Percentiles rank a stretch among this genome's conserved stretches.
Conservation (phyloP, 2,329 filamentous ascomycete genomes). For the Elsinoe fawcettii region DNA sequence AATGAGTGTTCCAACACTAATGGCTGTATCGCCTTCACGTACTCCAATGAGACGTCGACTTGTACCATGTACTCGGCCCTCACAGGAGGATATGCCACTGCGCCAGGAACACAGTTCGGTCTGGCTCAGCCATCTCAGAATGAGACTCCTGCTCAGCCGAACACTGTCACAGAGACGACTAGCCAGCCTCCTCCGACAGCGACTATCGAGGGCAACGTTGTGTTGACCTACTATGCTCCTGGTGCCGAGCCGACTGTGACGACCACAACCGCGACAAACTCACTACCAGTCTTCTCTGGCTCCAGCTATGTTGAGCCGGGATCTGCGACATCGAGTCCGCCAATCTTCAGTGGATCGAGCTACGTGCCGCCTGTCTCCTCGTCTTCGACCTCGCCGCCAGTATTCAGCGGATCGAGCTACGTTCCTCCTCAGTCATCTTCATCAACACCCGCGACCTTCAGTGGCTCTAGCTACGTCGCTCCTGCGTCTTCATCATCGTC, state of each 20-base stretch:
- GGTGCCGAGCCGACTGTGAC: conserved; percentile 1
- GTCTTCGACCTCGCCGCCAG: neutral
- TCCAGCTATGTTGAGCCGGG: neutral
- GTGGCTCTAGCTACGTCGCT: neutral
- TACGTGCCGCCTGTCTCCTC: neutral
- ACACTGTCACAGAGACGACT: conserved; percentile 6
- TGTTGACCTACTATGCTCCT: conserved; percentile 10
- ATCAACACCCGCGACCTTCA: neutral
- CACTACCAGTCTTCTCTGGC: neutral
- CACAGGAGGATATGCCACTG: conserved; percentile 6
- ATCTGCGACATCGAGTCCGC: neutral
- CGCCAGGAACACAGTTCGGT: conserved; percentile 8
- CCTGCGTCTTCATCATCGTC: neutral
- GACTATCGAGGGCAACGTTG: neutral
- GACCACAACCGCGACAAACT: neutral
- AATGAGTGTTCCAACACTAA: conserved; percentile 6
- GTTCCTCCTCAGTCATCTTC: neutral
- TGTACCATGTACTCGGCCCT: conserved; percentile 8
- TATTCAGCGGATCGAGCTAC: conserved; percentile 8
- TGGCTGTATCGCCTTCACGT: conserved; percentile 14
- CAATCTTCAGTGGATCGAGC: neutral
- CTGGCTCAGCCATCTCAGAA: conserved; percentile 8
- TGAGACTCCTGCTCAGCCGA: neutral
- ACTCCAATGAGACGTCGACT: neutral
- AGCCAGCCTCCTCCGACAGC: conserved; percentile 6